These are phyloP conservation scores for Barnettozyma sucrosica DNA, from an alignment of 805 yeast species.

Conservation along the genomic window DNA sequence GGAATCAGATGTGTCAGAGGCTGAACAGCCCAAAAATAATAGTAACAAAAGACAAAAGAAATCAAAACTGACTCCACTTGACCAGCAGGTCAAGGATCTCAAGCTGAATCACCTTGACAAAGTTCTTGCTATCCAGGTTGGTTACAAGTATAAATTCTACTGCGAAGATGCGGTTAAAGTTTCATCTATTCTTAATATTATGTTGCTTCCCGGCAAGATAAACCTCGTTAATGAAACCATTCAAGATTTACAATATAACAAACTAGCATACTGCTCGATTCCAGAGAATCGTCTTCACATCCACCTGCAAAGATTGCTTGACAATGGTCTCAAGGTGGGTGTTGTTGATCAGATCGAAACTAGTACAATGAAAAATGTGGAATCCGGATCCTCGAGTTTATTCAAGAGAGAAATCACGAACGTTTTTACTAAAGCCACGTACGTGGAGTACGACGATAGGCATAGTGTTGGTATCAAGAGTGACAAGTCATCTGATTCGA, in stretches of 20 bases:
- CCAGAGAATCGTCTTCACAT: constrained; percentile 73
- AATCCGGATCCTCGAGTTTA: constrained; percentile 45
- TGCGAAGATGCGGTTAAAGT: constrained; percentile 80
- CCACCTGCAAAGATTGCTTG: constrained; percentile 68
- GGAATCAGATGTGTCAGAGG: constrained; percentile 9
- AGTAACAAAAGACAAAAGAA: constrained; percentile 9
- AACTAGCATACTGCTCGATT: constrained; percentile 78
- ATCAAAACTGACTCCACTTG: constrained; percentile 64
- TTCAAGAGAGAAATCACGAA: constrained; percentile 66
- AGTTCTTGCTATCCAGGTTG: constrained; percentile 77
- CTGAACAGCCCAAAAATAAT: constrained; percentile 1
- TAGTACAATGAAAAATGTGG: constrained; percentile 58
- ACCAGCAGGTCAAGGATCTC: constrained; percentile 65
- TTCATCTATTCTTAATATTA: constrained; percentile 59
- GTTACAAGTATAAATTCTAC: constrained; percentile 83
- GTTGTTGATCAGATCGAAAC: constrained; percentile 83
- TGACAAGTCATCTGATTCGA: constrained; percentile 36
- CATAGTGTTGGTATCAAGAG: constrained; percentile 19
- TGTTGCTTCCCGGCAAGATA: constrained; percentile 65
- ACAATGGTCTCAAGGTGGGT: constrained; percentile 74
- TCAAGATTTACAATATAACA: constrained; percentile 43
- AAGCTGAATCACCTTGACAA: constrained; percentile 60
- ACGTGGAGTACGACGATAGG: constrained; percentile 52
- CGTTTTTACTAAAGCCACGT: constrained; percentile 80
- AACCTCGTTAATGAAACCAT: constrained; percentile 45